phyloP scores from a whole-genome alignment of 306 rosid species.

The Biancaea sappan region DNA sequence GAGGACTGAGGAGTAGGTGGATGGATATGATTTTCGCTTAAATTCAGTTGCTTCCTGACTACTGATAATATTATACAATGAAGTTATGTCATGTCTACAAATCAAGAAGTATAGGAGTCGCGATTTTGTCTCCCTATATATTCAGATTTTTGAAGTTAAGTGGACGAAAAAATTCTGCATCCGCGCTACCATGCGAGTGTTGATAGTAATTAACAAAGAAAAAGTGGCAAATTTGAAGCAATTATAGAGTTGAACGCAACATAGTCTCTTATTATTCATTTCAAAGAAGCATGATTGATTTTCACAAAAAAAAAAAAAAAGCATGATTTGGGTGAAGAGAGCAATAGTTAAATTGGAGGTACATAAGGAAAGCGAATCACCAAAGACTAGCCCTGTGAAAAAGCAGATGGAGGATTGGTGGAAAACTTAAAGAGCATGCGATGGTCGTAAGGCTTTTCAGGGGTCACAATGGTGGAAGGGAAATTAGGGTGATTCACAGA shows the following conservation, averaged over 20 bases:
- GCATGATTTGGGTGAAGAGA: background rate
- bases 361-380: background rate
- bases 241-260: too few species aligned
- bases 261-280: background rate
- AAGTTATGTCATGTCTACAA: background rate
- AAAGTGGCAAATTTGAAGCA: too few species aligned
- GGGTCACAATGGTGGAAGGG: constrained; percentile 74
- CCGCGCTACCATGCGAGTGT: background rate
- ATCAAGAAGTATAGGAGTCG: background rate
- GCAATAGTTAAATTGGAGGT: background rate
- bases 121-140: background rate
- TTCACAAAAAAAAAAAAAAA: too few species aligned
- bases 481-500: constrained; percentile 75
- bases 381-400: background rate
- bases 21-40: background rate
- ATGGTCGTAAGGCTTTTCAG: constrained; percentile 59
- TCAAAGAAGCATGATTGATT: too few species aligned
- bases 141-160: background rate
- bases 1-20: too few species aligned
- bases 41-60: background rate
- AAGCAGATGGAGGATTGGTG: constrained; percentile 33
- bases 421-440: constrained; percentile 60
- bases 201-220: too few species aligned
- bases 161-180: background rate
- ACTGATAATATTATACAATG: background rate